phyloP scores from a whole-genome alignment of 202 grass and related monocot species.

The Panicum hallii region DNA sequence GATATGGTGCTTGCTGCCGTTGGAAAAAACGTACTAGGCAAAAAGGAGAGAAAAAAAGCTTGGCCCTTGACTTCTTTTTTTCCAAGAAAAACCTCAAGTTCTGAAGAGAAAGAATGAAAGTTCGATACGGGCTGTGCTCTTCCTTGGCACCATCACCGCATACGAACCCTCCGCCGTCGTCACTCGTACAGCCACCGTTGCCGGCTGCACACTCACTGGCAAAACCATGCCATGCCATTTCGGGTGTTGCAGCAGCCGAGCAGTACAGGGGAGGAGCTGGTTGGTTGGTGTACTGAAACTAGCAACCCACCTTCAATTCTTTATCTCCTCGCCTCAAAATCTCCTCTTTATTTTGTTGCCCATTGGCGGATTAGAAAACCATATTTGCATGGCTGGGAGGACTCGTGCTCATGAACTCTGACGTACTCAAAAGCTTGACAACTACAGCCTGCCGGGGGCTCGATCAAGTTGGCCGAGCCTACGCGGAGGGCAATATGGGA shows the following conservation, averaged over 20 bases:
- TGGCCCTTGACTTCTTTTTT: too few relatives aligned
- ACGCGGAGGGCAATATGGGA: not conserved
- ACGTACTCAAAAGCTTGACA: not conserved
- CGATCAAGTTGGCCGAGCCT: not conserved
- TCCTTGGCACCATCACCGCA: not conserved
- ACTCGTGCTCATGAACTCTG: not conserved
- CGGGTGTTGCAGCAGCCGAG: not conserved
- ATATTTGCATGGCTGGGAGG: conserved; percentile 49
- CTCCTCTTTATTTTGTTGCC: not conserved
- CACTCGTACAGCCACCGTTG: too few relatives aligned
- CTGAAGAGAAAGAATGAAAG: not conserved
- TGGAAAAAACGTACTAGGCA: not conserved
- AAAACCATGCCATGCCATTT: not conserved
- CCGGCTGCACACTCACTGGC: not conserved
- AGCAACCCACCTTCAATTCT: not conserved
- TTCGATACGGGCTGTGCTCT: not conserved
- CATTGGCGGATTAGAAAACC: conserved; percentile 17
- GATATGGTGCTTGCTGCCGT: not conserved
- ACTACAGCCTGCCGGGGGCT: not conserved
- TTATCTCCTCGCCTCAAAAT: not conserved
- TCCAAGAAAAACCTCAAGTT: not conserved
- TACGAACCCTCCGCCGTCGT: not conserved
- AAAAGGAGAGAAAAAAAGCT: not conserved
- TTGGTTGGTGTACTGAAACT: not conserved
- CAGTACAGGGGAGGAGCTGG: not conserved